Percentiles rank a stretch among this genome's conserved stretches.
Conservation (phyloP, 2,329 filamentous ascomycete species). For the Juglanconis sp. region DNA sequence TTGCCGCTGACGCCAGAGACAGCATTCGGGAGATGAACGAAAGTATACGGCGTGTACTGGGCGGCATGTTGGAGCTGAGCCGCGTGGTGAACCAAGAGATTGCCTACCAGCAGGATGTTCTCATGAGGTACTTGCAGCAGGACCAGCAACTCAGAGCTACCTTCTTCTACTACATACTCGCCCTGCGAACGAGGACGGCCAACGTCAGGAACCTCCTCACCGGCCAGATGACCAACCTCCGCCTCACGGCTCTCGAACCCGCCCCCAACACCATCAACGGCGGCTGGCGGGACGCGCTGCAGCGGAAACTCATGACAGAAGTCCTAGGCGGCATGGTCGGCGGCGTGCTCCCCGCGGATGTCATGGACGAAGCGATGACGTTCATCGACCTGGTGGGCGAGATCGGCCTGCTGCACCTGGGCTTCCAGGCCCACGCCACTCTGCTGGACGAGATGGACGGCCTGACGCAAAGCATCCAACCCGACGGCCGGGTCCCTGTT, state of each 20-base stretch:
- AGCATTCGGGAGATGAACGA: neutral
- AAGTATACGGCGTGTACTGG: neutral
- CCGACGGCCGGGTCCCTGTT: neutral
- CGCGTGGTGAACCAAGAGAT: neutral
- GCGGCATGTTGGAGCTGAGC: neutral
- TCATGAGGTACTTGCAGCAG: neutral
- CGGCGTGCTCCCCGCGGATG: neutral
- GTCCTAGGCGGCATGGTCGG: neutral
- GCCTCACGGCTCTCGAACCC: neutral
- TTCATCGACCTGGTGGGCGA: neutral
- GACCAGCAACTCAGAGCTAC: neutral
- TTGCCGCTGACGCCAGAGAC: neutral
- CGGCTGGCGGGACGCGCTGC: neutral
- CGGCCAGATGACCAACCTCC: neutral
- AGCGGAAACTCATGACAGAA: neutral
- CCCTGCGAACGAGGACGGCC: neutral
- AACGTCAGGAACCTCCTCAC: neutral
- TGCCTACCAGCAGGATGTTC: neutral
- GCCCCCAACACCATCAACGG: neutral
- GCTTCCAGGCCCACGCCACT: neutral
- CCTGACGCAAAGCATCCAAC: neutral
- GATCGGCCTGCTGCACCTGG: neutral
- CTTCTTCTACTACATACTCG: neutral
- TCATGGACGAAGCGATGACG: neutral
- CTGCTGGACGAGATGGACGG: neutral